Evolutionary conservation across 208 protist species (phyloP), one percentile per base, ranked within the genome.

Genomic region (Leishmania martiniquensis): DNA sequence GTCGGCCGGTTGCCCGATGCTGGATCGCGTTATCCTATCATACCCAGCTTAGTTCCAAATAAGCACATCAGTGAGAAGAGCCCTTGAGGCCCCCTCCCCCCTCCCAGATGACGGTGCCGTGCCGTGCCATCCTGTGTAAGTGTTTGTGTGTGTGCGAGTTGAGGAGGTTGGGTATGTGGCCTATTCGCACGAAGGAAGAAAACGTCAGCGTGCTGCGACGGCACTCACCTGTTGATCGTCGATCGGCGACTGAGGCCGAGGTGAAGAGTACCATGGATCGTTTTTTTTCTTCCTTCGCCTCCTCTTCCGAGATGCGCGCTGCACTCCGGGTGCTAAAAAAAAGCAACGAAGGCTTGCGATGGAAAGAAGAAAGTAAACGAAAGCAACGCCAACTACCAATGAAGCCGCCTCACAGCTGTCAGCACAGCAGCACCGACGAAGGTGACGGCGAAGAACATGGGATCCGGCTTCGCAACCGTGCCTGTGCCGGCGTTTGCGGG

Each of bases 1-100:
- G 10, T 96, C 92, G 5, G 88, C 92, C 0, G 93, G 93, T 4
- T 85, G 83, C 73, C 85, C 89, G 6, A 93, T 95, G 88, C 76
- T 80, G n/a, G 93, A 97, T 71, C 91, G 93, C 57, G 89, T 95
- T 15, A 95, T 97, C 77, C 80, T 97, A 13, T 86, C 78, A 10
- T 95, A 87, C 73, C 75, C 86, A 1, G 78, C 77, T 15, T 91
- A 81, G 45, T 39, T 45, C 49, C 25, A 42, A 71, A 4, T 13
- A 39, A 17, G 0, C 17, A 55, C 10, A 52, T 42, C 12, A 32
- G 12, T 10, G 67, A 72, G 34, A 29, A 72, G 44, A 0, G 42
- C 42, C 25, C 13, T 68, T n/a, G 9, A 3, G 32, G 52, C 0
- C 5, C 0, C n/a, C n/a, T n/a, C n/a, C n/a, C n/a, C n/a, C n/a